Evolutionary conservation across 2,329 filamentous ascomycete genomes (phyloP), one percentile per base, ranked within the genome.

Genomic region (Hypoxylon sp.): DNA sequence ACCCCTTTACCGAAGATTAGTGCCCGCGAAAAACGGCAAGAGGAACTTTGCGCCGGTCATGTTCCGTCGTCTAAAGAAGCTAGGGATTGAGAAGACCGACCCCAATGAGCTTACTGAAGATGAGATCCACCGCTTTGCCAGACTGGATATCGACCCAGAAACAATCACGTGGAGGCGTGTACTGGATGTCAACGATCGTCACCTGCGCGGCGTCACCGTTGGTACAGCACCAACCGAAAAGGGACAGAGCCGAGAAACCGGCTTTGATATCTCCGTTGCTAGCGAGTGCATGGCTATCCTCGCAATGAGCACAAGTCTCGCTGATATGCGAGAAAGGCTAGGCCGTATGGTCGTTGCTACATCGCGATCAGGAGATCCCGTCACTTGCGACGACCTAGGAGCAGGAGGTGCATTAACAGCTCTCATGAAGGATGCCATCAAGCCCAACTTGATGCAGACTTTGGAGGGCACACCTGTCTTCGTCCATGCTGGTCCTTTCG

Each of bases 281-380:
- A 95, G 90, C 71, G 94, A 97, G 73, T 96, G 91, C 71, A 99
- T 99, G 94, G 94, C 94, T 55, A 96, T 99, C 55, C 84, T 99
- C 48, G 94, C 94, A 7, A 83, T 99, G 61, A 95, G 91, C 76
- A 97, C 91, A 59, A 85, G 87, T 69, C 80, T 97, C 55, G 77
- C 79, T 21, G 94, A 99, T 67, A 89, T 99, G 86, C 86, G 94
- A 51, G 92, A 97, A 73, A 87, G 94, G 52, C 83, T 99, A 20
- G 94, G 94, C 46, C 85, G 89, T 62, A 97, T 99, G 91, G 94
- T 99, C 2, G 87, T 99, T 60, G 94, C 90, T 50, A 92, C 88
- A 54, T 97, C 92, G 30, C 86, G 81, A 65, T 79, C 78, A 60
- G 94, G 94, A 38, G 92, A 97, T 55, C 90, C 94, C 1, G 88